Conservation (phyloP, 371 early-diverging fungal species). For the Capillidium heterosporum region DNA sequence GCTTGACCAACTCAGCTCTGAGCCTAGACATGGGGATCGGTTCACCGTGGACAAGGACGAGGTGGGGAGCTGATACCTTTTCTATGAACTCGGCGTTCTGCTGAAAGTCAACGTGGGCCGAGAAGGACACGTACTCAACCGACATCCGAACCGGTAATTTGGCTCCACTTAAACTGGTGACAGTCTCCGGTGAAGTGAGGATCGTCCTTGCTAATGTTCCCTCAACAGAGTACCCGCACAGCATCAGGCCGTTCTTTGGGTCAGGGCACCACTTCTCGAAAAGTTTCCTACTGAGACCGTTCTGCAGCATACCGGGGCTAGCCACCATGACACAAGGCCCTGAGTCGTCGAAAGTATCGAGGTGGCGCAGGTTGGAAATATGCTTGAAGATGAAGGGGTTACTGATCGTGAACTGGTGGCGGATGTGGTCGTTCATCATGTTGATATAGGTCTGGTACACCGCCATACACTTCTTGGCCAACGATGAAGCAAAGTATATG, state of each 20-base stretch:
- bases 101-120: slow-evolving; percentile 98
- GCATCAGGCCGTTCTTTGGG: slow-evolving; percentile 87
- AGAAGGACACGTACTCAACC: slow-evolving; percentile 97
- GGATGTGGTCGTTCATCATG: slow-evolving; percentile 98
- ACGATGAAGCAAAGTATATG: slow-evolving; percentile 93
- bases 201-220: slow-evolving; percentile 95
- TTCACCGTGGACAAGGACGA: slow-evolving; percentile 99
- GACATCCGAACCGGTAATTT: slow-evolving; percentile 79
- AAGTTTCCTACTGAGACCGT: slow-evolving; percentile 92
- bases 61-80: slow-evolving; percentile 83
- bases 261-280: slow-evolving; percentile 98
- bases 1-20: slow-evolving; percentile 51
- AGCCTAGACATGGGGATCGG: slow-evolving; percentile 96
- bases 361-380: slow-evolving; percentile 83
- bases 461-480: slow-evolving; percentile 97
- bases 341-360: slow-evolving; percentile 89
- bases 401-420: slow-evolving; percentile 74
- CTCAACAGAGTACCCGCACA: slow-evolving; percentile 99
- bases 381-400: slow-evolving; percentile 98
- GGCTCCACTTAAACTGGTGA: slow-evolving; percentile 72
- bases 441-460: slow-evolving; percentile 99
- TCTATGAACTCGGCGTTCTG: slow-evolving; percentile 99
- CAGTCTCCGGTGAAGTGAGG: slow-evolving; percentile 88
- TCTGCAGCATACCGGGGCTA: slow-evolving; percentile 99
- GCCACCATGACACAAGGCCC: slow-evolving; percentile 99